phyloP scores from a whole-genome alignment of 306 rosid species.

The Argentina anserina region DNA sequence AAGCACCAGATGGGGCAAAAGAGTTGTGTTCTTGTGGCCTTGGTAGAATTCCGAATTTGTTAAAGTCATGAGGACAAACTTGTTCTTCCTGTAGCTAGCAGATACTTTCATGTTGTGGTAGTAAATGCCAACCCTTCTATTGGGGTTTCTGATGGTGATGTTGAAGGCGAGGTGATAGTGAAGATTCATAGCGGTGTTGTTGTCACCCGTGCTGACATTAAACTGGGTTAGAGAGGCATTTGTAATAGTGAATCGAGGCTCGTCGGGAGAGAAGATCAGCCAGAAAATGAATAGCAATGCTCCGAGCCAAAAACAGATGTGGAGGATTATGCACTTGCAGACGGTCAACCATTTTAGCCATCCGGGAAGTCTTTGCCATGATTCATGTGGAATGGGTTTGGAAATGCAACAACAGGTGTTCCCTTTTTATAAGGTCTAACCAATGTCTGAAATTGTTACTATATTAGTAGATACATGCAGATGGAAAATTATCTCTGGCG shows the following conservation, averaged over 20 bases:
- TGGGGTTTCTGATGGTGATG: conserved; percentile 54
- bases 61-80: conserved; percentile 15
- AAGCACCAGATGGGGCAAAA: conserved; percentile 17
- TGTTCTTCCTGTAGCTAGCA: conserved; percentile 27
- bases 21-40: conserved; percentile 46
- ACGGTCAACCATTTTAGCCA: not conserved
- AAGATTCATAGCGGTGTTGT: not conserved
- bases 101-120: conserved; percentile 42
- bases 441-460: no score
- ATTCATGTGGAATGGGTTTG: not conserved
- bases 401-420: not conserved
- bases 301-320: not conserved
- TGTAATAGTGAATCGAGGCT: conserved; percentile 36
- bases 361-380: not conserved
- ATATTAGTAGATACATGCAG: not conserved
- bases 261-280: conserved; percentile 47
- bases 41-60: conserved; percentile 30
- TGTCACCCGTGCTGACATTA: conserved; percentile 12
- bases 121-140: conserved; percentile 42
- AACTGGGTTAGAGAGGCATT: conserved; percentile 51
- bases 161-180: conserved; percentile 14
- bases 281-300: conserved; percentile 31
- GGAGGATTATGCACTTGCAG: not conserved
- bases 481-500: not conserved
- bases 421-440: not conserved